Evolutionary conservation across 2,329 filamentous ascomycete species (phyloP), one percentile per base, ranked within the genome.

Genomic region (Ascochyta viciae-villosae): DNA sequence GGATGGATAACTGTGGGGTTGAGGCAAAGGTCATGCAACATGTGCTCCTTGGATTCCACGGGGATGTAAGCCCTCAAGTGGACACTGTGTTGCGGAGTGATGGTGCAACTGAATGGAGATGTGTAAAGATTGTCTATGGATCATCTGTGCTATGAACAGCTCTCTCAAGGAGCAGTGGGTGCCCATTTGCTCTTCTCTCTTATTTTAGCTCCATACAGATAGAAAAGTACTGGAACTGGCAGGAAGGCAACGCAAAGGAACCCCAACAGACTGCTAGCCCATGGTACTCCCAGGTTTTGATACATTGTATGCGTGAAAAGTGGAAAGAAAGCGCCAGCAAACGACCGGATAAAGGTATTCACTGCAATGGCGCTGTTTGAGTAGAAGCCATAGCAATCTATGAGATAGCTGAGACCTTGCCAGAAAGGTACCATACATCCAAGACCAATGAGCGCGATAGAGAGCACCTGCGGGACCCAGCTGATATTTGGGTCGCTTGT

Each of bases 341-440:
- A 62, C 15, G 76, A 80, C 12, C 82, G 73, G 13, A 84, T 65
- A 51, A 83, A 82, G 0, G 81, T 83, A 65, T 82, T 82, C 0
- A 80, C 78, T 0, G 80, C 80, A 26, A 82, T 73, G 0, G 80
- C 80, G 35, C 75, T 78, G 13, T 81, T 81, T 0, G 78, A 74
- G 29, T 76, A 77, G 40, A 72, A 73, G 8, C 77, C 76, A 58
- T 82, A 82, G 46, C 74, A 86, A 70, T 94, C 90, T 57, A 94
- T 88, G 9, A 94, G 83, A 73, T 93, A 94, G 78, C 92, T 92
- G 61, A 95, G 82, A 62, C 91, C 89, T 33, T 95, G 85, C 82
- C 94, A 94, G 71, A 95, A 92, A 24, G 88, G 88, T 77, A 93
- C 76, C 70, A 86, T 88, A 67, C 94, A 87, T 12, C 90, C 90